Evolutionary conservation across 2,329 filamentous ascomycete species (phyloP), one percentile per base, ranked within the genome.

Genomic region (Talaromyces sp.): DNA sequence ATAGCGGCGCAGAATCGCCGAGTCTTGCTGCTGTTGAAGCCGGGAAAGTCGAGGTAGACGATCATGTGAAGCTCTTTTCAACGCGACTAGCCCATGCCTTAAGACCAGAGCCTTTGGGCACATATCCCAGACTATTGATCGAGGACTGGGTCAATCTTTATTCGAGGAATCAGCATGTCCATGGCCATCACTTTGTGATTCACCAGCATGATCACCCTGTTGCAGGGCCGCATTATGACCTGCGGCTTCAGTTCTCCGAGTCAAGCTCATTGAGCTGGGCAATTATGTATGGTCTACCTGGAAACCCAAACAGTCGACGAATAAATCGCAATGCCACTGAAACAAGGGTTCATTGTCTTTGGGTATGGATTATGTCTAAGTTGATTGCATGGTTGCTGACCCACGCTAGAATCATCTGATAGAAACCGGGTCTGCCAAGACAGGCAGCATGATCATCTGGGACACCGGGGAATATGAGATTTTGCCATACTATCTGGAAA

Each of bases 141-240:
- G 32, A 69, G 2, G 70, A 74, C 1, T 84, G 80, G 70, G 61
- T 69, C 26, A 66, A 73, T 3, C 68, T 84, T 2, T 85, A 84
- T 66, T 66, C 67, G n/a, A 70, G 75, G 11, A 83, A 82, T 63
- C 70, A 77, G 55, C 72, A 79, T 60, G 59, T 69, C 0, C 62
- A 78, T 50, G 82, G 82, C 9, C 71, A 72, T 24, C 85, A 87
- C 69, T 90, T 90, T 67, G 83, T 90, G 56, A 80, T 90, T 41
- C 87, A 90, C 70, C 87, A 91, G 68, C 87, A 91, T 69, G 87
- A 89, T 67, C 88, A 90, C 68, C 88, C 88, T 1, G 71, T 88
- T 50, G 86, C 88, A 10, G 87, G 88, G 26, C 80, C 81, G 1
- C 85, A 88, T 69, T 89, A 90, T 75, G 88, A 90, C 70, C 77